Evolutionary conservation across 1,284 basidiomycete genomes (phyloP), one percentile per base, ranked within the genome.

Genomic region (Ustilago xerochloae): DNA sequence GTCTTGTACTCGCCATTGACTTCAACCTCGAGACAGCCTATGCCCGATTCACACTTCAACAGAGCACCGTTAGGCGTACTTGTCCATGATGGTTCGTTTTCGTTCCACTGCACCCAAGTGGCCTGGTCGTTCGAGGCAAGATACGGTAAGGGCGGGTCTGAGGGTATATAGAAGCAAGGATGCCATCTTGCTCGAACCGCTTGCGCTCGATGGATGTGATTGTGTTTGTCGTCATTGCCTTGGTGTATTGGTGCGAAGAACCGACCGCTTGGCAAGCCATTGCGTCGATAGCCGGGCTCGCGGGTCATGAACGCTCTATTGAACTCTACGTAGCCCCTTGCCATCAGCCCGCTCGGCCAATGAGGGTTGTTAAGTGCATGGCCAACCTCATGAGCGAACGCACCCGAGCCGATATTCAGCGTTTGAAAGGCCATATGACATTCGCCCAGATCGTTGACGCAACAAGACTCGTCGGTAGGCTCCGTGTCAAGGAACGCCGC

Each of bases 231-330:
- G 47, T 79, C 77, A 35, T 75, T 69, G 15, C 39, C 73, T 0
- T 59, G 53, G 33, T 77, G 59, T 16, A 65, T 63, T 13, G 69
- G 63, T 10, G 61, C 43, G 38, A 56, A 55, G 24, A 56, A 53
- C 15, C 47, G 49, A 20, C 48, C 48, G 8, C 30, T 13, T 28
- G 50, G 22, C 6, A 59, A 41, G 12, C 56, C 53, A 22, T 60
- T 66, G 28, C 62, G 58, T 12, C 4, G 22, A 38, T 56, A 66
- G 0, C 56, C 59, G 1, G 69, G 67, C 28, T 78, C 76, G 4
- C 75, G 62, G 9, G 77, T 79, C 77, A 72, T 79, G 43, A 79
- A 79, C 7, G 75, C 75, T 0, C 77, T 63, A 38, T 75, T 72
- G 54, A 63, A 79, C 39, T 79, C 77, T 6, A 68, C 51, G 32